These are phyloP conservation scores for Trametes cinnabarina DNA, from an alignment of 768 basidiomycete species.

Conservation along the genomic window DNA sequence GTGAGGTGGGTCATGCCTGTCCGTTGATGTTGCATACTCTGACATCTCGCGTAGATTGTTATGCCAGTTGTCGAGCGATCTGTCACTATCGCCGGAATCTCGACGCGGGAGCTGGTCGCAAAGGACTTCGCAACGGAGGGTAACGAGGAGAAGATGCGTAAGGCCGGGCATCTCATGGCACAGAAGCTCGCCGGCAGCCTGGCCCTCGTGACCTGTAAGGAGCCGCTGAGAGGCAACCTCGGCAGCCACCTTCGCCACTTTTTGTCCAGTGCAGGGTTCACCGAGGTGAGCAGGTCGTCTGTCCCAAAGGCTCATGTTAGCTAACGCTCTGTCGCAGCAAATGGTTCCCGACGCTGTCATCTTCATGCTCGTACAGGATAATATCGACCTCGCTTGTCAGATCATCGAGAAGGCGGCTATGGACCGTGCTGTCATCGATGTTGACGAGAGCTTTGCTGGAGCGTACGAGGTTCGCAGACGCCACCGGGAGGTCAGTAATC, in stretches of 20 bases:
- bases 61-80: constrained; percentile 96
- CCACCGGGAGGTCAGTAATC: constrained; percentile 71
- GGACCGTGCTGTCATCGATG: constrained; percentile 90
- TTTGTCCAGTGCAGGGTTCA: constrained; percentile 84
- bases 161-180: constrained; percentile 93
- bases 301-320: background rate
- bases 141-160: constrained; percentile 86
- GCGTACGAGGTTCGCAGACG: constrained; percentile 83
- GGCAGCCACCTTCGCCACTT: constrained; percentile 83
- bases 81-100: constrained; percentile 97
- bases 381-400: constrained; percentile 88
- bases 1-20: constrained; percentile 58
- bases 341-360: constrained; percentile 81
- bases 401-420: constrained; percentile 98
- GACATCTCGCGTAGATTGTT: constrained; percentile 62
- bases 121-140: constrained; percentile 96
- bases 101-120: constrained; percentile 88
- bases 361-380: constrained; percentile 80
- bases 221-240: constrained; percentile 90
- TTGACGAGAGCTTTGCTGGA: constrained; percentile 82
- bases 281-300: constrained; percentile 52
- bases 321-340: constrained; percentile 38
- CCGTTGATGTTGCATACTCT: background rate
- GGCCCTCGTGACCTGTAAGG: constrained; percentile 97
- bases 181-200: constrained; percentile 95